phyloP scores from a whole-genome alignment of 495 filamentous ascomycete genomes.

The Penicillium goetzii region DNA sequence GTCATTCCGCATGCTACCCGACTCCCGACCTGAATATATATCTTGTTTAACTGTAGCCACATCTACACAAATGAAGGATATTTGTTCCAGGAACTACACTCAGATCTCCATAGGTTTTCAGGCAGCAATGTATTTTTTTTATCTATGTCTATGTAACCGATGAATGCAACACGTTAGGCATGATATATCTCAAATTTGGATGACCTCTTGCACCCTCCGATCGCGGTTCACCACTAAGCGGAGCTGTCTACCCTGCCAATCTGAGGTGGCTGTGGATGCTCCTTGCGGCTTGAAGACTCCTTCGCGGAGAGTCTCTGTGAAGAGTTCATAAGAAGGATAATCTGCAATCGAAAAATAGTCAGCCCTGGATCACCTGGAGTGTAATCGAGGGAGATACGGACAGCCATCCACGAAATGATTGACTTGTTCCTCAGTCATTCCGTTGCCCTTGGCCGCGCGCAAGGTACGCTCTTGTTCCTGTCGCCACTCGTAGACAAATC shows the following conservation, averaged over 20 bases:
- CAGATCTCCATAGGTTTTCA: too few species aligned
- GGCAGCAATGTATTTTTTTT: background rate
- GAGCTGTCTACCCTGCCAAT: constrained; percentile 62
- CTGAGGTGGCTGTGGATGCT: constrained; percentile 24
- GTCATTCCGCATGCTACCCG: too few species aligned
- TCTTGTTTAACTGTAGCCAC: too few species aligned
- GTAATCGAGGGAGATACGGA: constrained; percentile 38
- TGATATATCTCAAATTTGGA: constrained; percentile 49
- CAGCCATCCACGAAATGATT: constrained; percentile 69
- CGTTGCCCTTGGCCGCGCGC: constrained; percentile 63
- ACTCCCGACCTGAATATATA: too few species aligned
- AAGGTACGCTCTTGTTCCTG: constrained; percentile 77
- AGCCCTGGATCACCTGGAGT: background rate
- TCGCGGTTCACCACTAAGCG: constrained; percentile 71
- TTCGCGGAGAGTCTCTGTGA: constrained; percentile 64
- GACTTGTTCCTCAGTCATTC: constrained; percentile 78
- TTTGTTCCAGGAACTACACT: too few species aligned
- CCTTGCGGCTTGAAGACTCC: constrained; percentile 61
- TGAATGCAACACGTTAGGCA: background rate
- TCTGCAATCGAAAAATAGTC: constrained; percentile 39
- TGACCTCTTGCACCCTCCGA: constrained; percentile 62
- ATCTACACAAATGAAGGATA: too few species aligned
- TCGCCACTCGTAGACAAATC: constrained; percentile 88
- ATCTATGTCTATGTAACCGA: background rate
- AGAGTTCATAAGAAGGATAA: constrained; percentile 73